Evolutionary conservation across 352 stramenopile species (phyloP).

Genomic region (Phytophthora constricta): DNA sequence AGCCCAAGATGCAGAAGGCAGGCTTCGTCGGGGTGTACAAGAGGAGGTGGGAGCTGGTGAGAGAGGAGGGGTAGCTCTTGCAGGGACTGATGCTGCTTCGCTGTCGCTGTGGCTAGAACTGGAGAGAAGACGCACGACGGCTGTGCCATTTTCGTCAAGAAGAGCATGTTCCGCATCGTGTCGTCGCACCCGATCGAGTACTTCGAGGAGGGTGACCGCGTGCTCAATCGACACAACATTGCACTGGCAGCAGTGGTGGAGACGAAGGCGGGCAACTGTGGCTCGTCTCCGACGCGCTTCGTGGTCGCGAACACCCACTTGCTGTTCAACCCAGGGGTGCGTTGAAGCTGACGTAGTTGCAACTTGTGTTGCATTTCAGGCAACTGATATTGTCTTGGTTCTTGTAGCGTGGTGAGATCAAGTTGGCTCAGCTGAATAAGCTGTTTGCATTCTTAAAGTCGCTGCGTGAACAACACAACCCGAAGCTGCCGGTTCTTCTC

Average conservation of each 20-base stretch:
- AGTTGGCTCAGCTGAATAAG: constrained; percentile 64
- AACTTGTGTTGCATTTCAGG: neutral
- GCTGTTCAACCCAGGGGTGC: constrained; percentile 74
- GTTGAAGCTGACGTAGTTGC: constrained; percentile 5
- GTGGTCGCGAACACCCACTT: constrained; percentile 73
- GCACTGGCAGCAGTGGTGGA: constrained; percentile 57
- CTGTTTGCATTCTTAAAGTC: constrained; percentile 46
- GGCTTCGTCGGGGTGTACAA: constrained; percentile 67
- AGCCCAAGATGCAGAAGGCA: constrained; percentile 57
- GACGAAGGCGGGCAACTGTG: constrained; percentile 21
- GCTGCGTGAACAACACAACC: constrained; percentile 23
- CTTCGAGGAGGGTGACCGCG: constrained; percentile 42
- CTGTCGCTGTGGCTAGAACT: constrained; percentile 41
- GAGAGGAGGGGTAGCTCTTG: neutral
- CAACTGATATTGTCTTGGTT: constrained; percentile 7
- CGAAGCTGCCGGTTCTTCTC: constrained; percentile 51
- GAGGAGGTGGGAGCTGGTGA: constrained; percentile 42
- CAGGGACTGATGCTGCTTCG: neutral
- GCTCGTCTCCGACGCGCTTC: constrained; percentile 35
- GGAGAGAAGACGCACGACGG: constrained; percentile 66
- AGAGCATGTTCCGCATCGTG: constrained; percentile 52
- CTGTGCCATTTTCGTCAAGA: constrained; percentile 72
- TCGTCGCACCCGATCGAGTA: constrained; percentile 54
- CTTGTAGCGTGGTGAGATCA: constrained; percentile 66
- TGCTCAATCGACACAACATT: constrained; percentile 70